Base-by-base conservation (phyloP, 257 asterid species). In the Ilex aquifolium region DNA sequence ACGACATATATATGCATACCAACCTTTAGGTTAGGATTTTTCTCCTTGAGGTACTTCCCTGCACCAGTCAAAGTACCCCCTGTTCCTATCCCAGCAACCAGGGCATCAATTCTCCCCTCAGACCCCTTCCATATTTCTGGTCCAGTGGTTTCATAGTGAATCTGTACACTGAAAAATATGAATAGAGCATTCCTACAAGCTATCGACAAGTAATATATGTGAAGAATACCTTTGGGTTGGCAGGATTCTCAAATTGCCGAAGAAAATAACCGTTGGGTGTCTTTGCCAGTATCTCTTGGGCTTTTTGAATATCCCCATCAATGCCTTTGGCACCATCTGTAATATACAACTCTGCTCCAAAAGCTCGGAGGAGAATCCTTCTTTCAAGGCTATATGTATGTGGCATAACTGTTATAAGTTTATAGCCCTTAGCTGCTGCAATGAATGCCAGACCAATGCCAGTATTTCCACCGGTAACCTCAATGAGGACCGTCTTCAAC, bases 41-140 rank as follows among this genome's bases (percentile, higher is more conserved):
- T 76, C 65, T 76, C 80, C 73, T 79, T 79, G 46, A 80, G 80
- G 69, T 70, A 80, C 66, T 57, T 70, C 65, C 85, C 85, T n/a
- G 79, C 82, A 27, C 85, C 85, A 14, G 82, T 76, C 65, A 80
- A 65, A n/a, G 85, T 76, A 61, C 85, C 85, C 49, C 85, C 85
- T 2, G 85, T 80, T 40, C 85, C 85, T 55, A 80, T 80, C 64
- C 82, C 85, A 9, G 76, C 77, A 65, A 80, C 71, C 1, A 80
- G 57, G 36, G 63, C 70, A 59, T 73, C 82, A 36, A 80, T 70
- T 59, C 73, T 73, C 44, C 85, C 85, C 58, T 67, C 65, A 12
- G 76, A 60, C 62, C 65, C 2, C 5, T 80, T 56, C 85, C 85
- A 80, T 61, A 80, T 76, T 66, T 80, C 85, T 54, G 85, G 82